Conservation (phyloP, 2,329 filamentous ascomycete genomes). For the Daldinia sp. region DNA sequence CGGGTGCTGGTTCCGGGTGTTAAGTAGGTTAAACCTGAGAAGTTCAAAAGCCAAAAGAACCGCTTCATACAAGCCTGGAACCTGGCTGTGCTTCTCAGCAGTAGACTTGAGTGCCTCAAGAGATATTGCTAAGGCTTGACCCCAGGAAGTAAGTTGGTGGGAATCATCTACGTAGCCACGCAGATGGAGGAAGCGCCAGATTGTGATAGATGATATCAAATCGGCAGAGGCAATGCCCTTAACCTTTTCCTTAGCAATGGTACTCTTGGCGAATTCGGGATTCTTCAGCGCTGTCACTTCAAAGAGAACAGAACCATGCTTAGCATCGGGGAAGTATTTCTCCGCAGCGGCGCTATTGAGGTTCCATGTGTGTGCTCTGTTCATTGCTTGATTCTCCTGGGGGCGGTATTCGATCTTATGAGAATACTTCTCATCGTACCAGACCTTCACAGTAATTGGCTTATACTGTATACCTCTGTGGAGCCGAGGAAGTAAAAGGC, state of each 20-base stretch:
- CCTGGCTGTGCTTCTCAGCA: conserved; percentile 54
- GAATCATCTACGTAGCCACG: conserved; percentile 82
- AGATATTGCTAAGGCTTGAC: conserved; percentile 76
- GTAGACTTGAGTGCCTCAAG: conserved; percentile 68
- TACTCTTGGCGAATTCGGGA: conserved; percentile 72
- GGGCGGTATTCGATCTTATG: conserved; percentile 71
- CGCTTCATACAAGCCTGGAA: conserved; percentile 72
- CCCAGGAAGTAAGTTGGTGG: conserved; percentile 86
- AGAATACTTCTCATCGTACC: conserved; percentile 79
- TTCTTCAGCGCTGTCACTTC: conserved; percentile 75
- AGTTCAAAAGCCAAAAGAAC: conserved; percentile 87
- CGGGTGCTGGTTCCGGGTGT: conserved; percentile 67
- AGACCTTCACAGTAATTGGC: conserved; percentile 78
- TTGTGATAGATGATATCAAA: conserved; percentile 73
- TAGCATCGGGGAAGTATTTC: conserved; percentile 55
- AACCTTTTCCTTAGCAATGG: conserved; percentile 66
- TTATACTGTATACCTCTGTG: conserved; percentile 86
- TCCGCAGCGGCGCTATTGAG: conserved; percentile 68
- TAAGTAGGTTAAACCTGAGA: conserved; percentile 79
- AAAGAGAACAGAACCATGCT: conserved; percentile 60
- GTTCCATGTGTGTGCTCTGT: conserved; percentile 70
- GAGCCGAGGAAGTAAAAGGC: conserved; percentile 79
- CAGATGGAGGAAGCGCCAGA: conserved; percentile 90
- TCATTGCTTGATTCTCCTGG: conserved; percentile 58
- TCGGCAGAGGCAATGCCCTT: conserved; percentile 72